Evolutionary conservation across 2,329 filamentous ascomycete genomes (phyloP), one percentile per base, ranked within the genome.

Genomic region (Trichoderma sp.): DNA sequence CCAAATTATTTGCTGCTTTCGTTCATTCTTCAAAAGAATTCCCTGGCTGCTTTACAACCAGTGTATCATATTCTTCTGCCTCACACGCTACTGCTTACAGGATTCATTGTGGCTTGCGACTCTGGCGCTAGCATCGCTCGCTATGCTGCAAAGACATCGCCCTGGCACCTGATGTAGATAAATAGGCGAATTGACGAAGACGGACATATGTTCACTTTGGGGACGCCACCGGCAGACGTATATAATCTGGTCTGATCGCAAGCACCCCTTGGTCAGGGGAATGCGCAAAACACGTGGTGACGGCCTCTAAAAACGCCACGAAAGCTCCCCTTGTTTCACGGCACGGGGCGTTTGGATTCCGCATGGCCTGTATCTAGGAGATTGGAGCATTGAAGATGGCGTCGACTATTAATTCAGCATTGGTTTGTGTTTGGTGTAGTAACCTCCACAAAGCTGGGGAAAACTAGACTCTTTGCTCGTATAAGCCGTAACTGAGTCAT

Each of bases 261-360:
- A 31, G 24, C n/a, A 24, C 61, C 61, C 52, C 47, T 49, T 53
- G 5, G 19, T 19, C 49, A n/a, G 7, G 31, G 33, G 49, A 24
- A 31, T n/a, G 21, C 61, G 4, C 47, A 49, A 49, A 40, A 40
- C 49, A 55, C 52, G 61, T 64, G 49, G 53, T 52, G 24, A 40
- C 61, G 35, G 61, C 61, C 24, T 64, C 49, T 40, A 31, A 64
- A 64, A 43, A 37, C 61, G 61, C 61, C 61, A 56, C 61, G 24
- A 24, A 19, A 56, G 19, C 21, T 27, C 16, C 10, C 40, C 53
- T 31, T n/a, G 29, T 19, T 33, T 33, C 27, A 31, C 1, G 53
- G 53, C 27, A 31, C 2, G 53, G 53, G 52, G 53, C 47, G 47
- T 49, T 49, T 49, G 47, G 47, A 49, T 49, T 49, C 21, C 21